These are phyloP conservation scores for Lasiosphaeria miniovina DNA, from an alignment of 495 filamentous ascomycete species.

Conservation along the genomic window DNA sequence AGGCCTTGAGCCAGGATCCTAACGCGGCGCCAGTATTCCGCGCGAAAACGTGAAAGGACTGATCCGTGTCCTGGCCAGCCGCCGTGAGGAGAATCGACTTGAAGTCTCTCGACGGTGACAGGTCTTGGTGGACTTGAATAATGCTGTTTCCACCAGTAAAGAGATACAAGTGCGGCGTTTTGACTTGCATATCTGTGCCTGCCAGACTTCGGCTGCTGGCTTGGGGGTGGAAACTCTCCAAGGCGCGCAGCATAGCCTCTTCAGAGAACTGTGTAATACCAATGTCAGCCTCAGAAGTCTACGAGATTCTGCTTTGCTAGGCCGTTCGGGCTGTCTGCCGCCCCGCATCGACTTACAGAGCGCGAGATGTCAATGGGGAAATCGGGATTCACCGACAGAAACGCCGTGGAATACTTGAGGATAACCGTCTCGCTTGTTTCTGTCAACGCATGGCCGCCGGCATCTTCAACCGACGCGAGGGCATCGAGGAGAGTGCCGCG, in stretches of 20 bases:
- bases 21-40: conserved; percentile 33
- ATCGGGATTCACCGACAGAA: conserved; percentile 37
- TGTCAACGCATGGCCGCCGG: background rate
- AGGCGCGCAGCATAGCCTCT: conserved; percentile 14
- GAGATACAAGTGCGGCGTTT: conserved; percentile 40
- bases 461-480: conserved; percentile 3
- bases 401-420: conserved; percentile 48
- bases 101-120: conserved; percentile 41
- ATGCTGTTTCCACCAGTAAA: conserved; percentile 35
- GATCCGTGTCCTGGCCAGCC: background rate
- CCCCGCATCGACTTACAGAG: conserved; percentile 36
- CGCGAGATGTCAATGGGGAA: conserved; percentile 45
- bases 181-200: conserved; percentile 19
- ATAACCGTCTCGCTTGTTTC: conserved; percentile 34
- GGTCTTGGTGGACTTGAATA: conserved; percentile 48
- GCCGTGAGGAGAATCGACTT: conserved; percentile 35
- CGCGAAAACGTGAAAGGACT: conserved; percentile 1
- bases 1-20: conserved; percentile 43
- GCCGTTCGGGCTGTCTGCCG: background rate
- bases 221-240: background rate
- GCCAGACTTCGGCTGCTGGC: background rate
- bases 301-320: background rate
- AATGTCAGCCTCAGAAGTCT: background rate
- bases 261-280: conserved; percentile 14
- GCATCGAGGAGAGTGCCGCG: conserved; percentile 38